A percentile compares a stretch with the other conserved stretches of the same genome.
These are phyloP conservation scores for Ceratocystis huliohia DNA, from an alignment of 2,329 filamentous ascomycete species.

Conservation along the genomic window DNA sequence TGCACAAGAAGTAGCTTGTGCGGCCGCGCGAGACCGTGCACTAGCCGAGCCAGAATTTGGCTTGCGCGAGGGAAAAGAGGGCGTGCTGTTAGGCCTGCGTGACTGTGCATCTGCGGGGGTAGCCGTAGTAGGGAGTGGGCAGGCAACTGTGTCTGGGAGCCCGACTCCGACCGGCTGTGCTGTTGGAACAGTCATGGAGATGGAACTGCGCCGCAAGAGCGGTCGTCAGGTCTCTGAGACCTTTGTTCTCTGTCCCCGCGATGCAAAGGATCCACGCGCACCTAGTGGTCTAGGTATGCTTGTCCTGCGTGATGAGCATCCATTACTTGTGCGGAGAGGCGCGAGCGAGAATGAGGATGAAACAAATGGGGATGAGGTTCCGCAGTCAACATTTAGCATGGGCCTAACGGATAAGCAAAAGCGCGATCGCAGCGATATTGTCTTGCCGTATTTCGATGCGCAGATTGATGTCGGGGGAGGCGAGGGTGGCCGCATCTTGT, in stretches of 20 bases:
- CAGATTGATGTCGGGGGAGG: constrained; percentile 68
- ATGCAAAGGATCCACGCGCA: not conserved
- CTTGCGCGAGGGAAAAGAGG: constrained; percentile 63
- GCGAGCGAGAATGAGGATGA: constrained; percentile 27
- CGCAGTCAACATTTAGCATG: constrained; percentile 70
- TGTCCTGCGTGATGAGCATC: constrained; percentile 63
- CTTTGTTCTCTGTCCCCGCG: constrained; percentile 33
- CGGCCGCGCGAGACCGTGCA: constrained; percentile 64
- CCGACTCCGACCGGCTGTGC: too few relatives aligned
- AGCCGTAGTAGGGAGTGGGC: constrained; percentile 25
- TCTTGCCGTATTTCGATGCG: constrained; percentile 92
- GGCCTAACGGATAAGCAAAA: constrained; percentile 84
- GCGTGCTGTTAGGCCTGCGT: constrained; percentile 49
- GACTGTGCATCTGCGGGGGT: constrained; percentile 30
- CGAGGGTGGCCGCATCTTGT: constrained; percentile 83
- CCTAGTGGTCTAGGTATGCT: constrained; percentile 28
- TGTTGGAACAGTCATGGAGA: constrained; percentile 53
- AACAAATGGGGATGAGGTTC: constrained; percentile 33
- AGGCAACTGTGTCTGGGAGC: too few relatives aligned
- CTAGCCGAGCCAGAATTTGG: constrained; percentile 67
- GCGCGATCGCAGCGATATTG: constrained; percentile 72
- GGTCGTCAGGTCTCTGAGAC: constrained; percentile 63
- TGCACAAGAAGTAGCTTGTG: constrained; percentile 58
- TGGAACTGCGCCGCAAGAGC: constrained; percentile 76
- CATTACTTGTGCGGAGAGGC: constrained; percentile 34